phyloP scores from a whole-genome alignment of 2,329 filamentous ascomycete species.

The Stagonosporopsis vannaccii region DNA sequence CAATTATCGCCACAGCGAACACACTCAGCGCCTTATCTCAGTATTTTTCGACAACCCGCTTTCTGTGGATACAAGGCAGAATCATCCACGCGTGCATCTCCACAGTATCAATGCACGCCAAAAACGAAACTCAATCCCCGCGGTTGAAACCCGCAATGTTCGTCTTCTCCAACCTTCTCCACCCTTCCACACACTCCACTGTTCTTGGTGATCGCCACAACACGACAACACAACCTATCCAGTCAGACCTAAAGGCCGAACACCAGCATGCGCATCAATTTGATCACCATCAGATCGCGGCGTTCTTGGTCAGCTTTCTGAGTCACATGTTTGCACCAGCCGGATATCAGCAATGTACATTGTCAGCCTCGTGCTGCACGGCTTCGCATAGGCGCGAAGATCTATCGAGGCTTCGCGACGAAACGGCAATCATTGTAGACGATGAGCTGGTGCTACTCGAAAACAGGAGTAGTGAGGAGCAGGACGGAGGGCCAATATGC shows the following conservation, averaged over 20 bases:
- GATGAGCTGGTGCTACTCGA: conserved; percentile 23
- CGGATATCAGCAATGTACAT: conserved; percentile 23
- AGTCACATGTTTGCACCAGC: conserved; percentile 26
- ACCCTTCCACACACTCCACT: conserved; percentile 15
- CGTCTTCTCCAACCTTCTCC: conserved; percentile 19
- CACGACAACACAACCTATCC: not conserved
- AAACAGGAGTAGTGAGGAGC: conserved; percentile 13
- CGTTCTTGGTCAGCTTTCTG: conserved; percentile 22
- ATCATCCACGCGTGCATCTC: not conserved
- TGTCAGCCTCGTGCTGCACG: conserved; percentile 10
- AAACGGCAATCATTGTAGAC: conserved; percentile 15
- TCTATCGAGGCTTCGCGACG: not conserved
- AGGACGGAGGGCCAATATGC: conserved; percentile 32
- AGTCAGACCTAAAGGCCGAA: not conserved
- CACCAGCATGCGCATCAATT: conserved; percentile 10
- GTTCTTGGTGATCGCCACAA: conserved; percentile 8
- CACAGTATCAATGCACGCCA: conserved; percentile 10
- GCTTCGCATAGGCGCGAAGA: conserved; percentile 4
- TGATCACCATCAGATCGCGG: conserved; percentile 19
- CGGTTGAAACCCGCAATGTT: conserved; percentile 11
- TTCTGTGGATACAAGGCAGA: not conserved
- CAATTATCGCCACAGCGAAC: not conserved
- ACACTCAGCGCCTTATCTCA: not conserved
- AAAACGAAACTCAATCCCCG: conserved; percentile 5
- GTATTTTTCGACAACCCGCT: not conserved